Evolutionary conservation across 1,284 basidiomycete genomes (phyloP), one percentile per base, ranked within the genome.

Genomic region (Puccinia coronata): DNA sequence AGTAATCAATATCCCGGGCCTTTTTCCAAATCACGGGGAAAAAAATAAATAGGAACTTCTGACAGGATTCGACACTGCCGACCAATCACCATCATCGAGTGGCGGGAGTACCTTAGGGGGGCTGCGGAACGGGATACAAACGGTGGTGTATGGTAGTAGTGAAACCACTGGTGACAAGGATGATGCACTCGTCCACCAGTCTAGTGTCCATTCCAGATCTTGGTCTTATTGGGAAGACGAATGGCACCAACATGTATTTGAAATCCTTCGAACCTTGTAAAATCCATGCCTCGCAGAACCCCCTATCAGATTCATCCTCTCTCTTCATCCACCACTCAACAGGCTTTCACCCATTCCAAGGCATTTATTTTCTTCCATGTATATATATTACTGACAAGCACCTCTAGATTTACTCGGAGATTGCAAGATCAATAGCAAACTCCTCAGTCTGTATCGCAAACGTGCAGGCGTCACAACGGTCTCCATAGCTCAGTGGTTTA

Each of bases 221-320:
- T 80, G 78, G 78, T 53, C 51, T 43, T 55, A 43, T 31, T 80
- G 78, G 78, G 78, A 80, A 57, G 49, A 80, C 12, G 53, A 80
- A 25, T 80, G 78, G 78, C 23, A 80, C 18, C 36, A 51, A 63
- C 36, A 61, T 14, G 69, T 80, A 6, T 47, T 80, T 2, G 18
- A 59, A 31, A 70, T 53, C 28, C 20, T 80, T 41, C 49, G 25
- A 61, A 49, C 51, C 28, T 18, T 65, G 43, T 47, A 47, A n/a
- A n/a, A n/a, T n/a, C 16, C 43, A 47, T 16, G 43, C 43, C 43
- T 47, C 16, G 43, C 16, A 47, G 43, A 8, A 16, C 16, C 43
- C 16, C 43, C 16, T 16, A 47, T 16, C 43, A n/a, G n/a, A n/a
- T n/a, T n/a, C n/a, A n/a, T n/a, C n/a, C n/a, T n/a, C n/a, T n/a